These are phyloP conservation scores for Mucuna pruriens DNA, from an alignment of 306 rosid genomes.

Conservation along the genomic window DNA sequence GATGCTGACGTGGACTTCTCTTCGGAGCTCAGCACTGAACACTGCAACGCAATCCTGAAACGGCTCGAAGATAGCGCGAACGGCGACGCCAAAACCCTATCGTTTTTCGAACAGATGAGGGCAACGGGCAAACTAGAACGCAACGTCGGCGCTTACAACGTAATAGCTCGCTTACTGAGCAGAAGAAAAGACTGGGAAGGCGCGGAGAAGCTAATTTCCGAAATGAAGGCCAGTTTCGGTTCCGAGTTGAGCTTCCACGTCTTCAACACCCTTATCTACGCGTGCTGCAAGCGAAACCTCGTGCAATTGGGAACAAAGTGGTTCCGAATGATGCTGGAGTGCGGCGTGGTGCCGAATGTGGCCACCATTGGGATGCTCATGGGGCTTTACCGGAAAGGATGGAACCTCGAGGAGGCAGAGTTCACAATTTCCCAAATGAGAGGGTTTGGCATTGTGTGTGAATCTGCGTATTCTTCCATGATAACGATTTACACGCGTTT, in stretches of 20 bases:
- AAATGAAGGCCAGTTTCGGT: slow-evolving; percentile 52
- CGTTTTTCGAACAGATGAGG: slow-evolving; percentile 77
- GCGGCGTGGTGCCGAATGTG: slow-evolving; percentile 60
- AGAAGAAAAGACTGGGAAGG: slow-evolving; percentile 68
- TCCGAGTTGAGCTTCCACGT: slow-evolving; percentile 57
- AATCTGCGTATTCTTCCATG: slow-evolving; percentile 78
- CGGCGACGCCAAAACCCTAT: slow-evolving; percentile 56
- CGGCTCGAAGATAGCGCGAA: slow-evolving; percentile 50
- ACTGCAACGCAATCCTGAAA: slow-evolving; percentile 68
- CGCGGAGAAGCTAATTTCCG: slow-evolving; percentile 58
- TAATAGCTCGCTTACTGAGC: slow-evolving; percentile 56
- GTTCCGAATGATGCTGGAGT: slow-evolving; percentile 73
- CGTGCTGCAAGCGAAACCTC: slow-evolving; percentile 56
- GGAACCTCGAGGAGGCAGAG: slow-evolving; percentile 76
- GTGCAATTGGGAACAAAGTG: slow-evolving; percentile 61
- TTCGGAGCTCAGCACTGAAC: slow-evolving; percentile 57
- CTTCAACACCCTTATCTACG: slow-evolving; percentile 75
- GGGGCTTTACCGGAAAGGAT: slow-evolving; percentile 75
- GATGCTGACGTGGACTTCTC: slow-evolving; percentile 68
- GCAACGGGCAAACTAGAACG: slow-evolving; percentile 59
- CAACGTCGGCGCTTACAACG: slow-evolving; percentile 62
- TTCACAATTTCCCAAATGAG: slow-evolving; percentile 71
- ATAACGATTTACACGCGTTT: slow-evolving; percentile 74
- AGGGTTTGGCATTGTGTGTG: slow-evolving; percentile 56
- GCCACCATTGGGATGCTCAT: slow-evolving; percentile 86